These are phyloP conservation scores for Penicillium fuscoglaucum DNA, from an alignment of 2,329 filamentous ascomycete species.

Conservation along the genomic window DNA sequence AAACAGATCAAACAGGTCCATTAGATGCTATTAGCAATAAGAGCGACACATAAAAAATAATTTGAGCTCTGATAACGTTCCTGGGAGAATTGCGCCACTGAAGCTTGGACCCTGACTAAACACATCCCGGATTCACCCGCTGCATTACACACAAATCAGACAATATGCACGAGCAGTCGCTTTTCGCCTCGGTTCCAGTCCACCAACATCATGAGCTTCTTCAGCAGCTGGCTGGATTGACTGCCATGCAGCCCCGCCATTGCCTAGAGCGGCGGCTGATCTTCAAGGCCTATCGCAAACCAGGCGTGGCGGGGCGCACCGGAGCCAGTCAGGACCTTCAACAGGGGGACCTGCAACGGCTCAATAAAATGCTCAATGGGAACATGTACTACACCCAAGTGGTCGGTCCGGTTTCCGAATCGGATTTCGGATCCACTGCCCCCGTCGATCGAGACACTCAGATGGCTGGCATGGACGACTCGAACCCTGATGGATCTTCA, in stretches of 20 bases:
- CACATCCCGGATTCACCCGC: slow-evolving; percentile 23
- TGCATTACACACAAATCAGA: slow-evolving; percentile 8
- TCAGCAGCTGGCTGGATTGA: slow-evolving; percentile 61
- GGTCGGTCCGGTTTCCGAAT: slow-evolving; percentile 46
- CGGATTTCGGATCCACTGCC: slow-evolving; percentile 35
- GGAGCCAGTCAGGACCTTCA: slow-evolving; percentile 49
- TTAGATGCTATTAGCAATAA: slow-evolving; percentile 15
- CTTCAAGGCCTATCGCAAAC: slow-evolving; percentile 57
- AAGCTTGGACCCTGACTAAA: slow-evolving; percentile 29
- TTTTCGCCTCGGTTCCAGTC: slow-evolving; percentile 60
- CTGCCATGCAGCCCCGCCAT: slow-evolving; percentile 60
- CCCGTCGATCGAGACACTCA: slow-evolving; percentile 33
- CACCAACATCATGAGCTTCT: slow-evolving; percentile 61
- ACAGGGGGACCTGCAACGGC: slow-evolving; percentile 45
- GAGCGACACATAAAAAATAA: slow-evolving; percentile 16
- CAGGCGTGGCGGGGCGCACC: slow-evolving; percentile 41
- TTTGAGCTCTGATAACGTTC: slow-evolving; percentile 9
- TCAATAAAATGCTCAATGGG: slow-evolving; percentile 51
- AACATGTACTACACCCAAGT: slow-evolving; percentile 57
- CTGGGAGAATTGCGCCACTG: slow-evolving; percentile 12
- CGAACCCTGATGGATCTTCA: slow-evolving; percentile 2
- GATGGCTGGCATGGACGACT: slow-evolving; percentile 31
- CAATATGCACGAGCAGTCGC: slow-evolving; percentile 62
- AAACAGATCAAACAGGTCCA: background rate
- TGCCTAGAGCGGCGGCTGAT: slow-evolving; percentile 57